Evolutionary conservation across 176 grass and related monocot genomes (phyloP).

Genomic region (Stipa capillata): DNA sequence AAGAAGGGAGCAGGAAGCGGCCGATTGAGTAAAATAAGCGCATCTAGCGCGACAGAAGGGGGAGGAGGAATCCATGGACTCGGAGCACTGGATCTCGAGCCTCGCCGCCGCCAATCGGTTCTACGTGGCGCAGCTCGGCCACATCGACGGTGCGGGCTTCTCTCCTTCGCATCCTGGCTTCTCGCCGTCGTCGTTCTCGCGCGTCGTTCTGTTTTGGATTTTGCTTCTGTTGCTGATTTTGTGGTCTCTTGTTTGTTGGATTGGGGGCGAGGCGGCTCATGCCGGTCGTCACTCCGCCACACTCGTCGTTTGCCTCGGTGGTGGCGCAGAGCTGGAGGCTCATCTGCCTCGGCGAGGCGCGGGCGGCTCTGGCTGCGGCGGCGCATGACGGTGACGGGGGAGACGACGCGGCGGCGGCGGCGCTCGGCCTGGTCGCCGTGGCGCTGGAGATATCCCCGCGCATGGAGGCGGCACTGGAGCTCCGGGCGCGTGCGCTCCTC

Average conservation of each 20-base stretch:
- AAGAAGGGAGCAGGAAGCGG: background rate
- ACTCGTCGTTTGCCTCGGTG: no score
- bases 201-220: background rate
- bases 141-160: constrained; percentile 38
- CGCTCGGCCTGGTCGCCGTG: constrained; percentile 46
- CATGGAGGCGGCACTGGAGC: constrained; percentile 57
- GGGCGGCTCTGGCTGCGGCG: constrained; percentile 25
- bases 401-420: constrained; percentile 24
- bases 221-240: background rate
- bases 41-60: background rate
- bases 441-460: constrained; percentile 52
- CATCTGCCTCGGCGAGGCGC: constrained; percentile 52
- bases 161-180: background rate
- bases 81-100: constrained; percentile 97
- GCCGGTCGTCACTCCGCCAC: no score
- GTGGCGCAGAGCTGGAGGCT: no score
- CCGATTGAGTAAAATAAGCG: background rate
- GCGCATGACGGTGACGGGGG: constrained; percentile 15
- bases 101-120: constrained; percentile 82
- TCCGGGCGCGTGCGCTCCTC: constrained; percentile 53
- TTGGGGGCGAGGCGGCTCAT: no score
- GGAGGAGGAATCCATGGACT: constrained; percentile 47
- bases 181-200: background rate
- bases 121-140: constrained; percentile 62
- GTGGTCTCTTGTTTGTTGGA: background rate